These are phyloP conservation scores for Epicoccum sorghinum DNA, from an alignment of 2,329 filamentous ascomycete species.

Conservation along the genomic window DNA sequence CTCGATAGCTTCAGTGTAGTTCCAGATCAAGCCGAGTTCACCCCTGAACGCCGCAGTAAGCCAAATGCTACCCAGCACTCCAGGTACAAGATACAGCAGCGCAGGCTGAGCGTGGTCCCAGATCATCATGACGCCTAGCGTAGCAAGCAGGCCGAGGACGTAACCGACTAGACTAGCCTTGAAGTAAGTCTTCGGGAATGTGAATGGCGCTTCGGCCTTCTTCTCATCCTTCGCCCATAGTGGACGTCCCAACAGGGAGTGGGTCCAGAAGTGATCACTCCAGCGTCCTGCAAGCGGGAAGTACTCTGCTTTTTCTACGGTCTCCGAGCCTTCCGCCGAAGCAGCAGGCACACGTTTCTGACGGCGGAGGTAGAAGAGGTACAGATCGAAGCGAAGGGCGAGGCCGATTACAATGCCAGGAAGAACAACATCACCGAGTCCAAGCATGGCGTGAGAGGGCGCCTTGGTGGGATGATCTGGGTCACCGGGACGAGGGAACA, in stretches of 20 bases:
- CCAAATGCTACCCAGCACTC: slow-evolving; percentile 78
- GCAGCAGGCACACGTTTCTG: slow-evolving; percentile 49
- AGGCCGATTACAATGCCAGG: slow-evolving; percentile 90
- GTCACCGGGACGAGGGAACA: slow-evolving; percentile 72
- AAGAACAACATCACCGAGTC: slow-evolving; percentile 91
- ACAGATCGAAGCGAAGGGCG: slow-evolving; percentile 89
- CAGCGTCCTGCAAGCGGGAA: slow-evolving; percentile 69
- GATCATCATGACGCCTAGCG: slow-evolving; percentile 76
- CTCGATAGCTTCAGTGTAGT: slow-evolving; percentile 72
- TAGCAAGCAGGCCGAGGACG: slow-evolving; percentile 75
- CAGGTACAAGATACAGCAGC: slow-evolving; percentile 88
- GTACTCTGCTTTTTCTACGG: slow-evolving; percentile 49
- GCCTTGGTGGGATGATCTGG: slow-evolving; percentile 52
- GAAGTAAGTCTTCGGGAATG: slow-evolving; percentile 87
- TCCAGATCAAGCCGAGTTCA: slow-evolving; percentile 78
- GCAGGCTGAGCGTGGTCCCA: slow-evolving; percentile 87
- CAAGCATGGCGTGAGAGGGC: slow-evolving; percentile 72
- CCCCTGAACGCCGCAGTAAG: slow-evolving; percentile 72
- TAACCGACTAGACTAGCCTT: slow-evolving; percentile 78
- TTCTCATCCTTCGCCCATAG: slow-evolving; percentile 24
- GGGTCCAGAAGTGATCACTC: slow-evolving; percentile 84
- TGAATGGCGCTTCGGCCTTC: slow-evolving; percentile 38
- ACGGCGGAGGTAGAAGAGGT: slow-evolving; percentile 77
- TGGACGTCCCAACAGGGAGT: slow-evolving; percentile 39
- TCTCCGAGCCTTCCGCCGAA: slow-evolving; percentile 18